Percentiles rank a stretch among this genome's conserved stretches.
These are phyloP conservation scores for Rhodotorula sp. DNA, from an alignment of 1,284 basidiomycete genomes.

Conservation along the genomic window DNA sequence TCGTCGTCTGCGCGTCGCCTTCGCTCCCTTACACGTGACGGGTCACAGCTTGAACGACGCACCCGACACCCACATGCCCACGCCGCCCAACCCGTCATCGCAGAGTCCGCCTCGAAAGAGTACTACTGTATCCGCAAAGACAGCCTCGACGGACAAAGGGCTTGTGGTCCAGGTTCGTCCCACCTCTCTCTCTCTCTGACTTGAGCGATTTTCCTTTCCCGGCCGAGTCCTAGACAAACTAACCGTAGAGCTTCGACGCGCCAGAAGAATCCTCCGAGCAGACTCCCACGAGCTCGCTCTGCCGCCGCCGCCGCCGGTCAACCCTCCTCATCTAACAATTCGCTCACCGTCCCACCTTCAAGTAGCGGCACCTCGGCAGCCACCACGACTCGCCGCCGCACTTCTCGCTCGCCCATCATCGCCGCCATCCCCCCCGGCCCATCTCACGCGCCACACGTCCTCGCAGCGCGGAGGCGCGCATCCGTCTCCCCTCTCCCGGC, in stretches of 20 bases:
- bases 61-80: slow-evolving; percentile 11
- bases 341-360: too few species aligned
- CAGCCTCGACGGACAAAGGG: too few species aligned
- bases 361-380: too few species aligned
- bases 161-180: too few species aligned
- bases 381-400: not conserved
- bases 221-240: too few species aligned
- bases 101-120: not conserved
- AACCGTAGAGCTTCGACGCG: not conserved
- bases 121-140: too few species aligned
- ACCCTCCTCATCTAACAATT: not conserved
- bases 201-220: too few species aligned
- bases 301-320: not conserved
- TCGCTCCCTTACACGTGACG: too few species aligned
- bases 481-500: slow-evolving; percentile 5
- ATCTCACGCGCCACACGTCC: slow-evolving; percentile 12
- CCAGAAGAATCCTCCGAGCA: not conserved
- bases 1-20: too few species aligned
- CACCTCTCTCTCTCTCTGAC: too few species aligned
- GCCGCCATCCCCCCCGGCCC: slow-evolving; percentile 7
- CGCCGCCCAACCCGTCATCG: slow-evolving; percentile 1
- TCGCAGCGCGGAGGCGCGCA: slow-evolving; percentile 6
- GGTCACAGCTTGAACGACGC: too few species aligned
- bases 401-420: slow-evolving; percentile 5
- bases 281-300: not conserved